These are phyloP conservation scores for Solanum hybrid DNA, from an alignment of 305 asterid species.

Conservation along the genomic window DNA sequence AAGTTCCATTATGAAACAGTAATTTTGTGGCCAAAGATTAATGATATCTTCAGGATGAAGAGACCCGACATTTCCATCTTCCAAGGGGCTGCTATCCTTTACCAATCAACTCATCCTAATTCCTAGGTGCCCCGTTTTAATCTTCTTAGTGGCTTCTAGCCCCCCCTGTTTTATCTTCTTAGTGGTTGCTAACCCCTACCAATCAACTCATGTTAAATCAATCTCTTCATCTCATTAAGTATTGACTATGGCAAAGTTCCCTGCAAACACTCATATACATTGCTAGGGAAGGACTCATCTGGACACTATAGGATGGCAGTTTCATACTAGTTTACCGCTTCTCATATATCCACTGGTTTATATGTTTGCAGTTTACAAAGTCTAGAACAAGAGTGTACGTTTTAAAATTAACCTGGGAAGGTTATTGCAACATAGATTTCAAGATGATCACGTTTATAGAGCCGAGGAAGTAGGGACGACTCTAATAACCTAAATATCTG, in stretches of 20 bases:
- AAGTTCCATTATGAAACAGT: neutral
- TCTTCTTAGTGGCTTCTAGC: neutral
- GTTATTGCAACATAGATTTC: neutral
- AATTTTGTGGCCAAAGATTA: neutral
- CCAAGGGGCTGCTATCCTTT: neutral
- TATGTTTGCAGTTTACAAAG: neutral
- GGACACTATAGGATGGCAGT: neutral
- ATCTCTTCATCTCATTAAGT: neutral
- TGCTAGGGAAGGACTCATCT: neutral
- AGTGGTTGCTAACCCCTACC: neutral
- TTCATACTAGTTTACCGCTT: neutral
- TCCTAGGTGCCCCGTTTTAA: neutral
- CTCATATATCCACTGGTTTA: neutral
- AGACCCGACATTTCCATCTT: neutral
- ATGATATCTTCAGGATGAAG: neutral
- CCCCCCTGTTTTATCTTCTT: neutral
- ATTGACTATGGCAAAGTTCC: neutral
- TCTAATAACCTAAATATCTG: neutral
- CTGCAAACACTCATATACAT: neutral
- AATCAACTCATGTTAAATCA: neutral
- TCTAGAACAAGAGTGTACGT: neutral
- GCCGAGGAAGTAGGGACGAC: neutral
- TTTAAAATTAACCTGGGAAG: neutral
- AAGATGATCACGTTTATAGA: neutral
- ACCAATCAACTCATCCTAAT: neutral